Conservation (phyloP, 305 asterid genomes). For the Solanum hybrid region DNA sequence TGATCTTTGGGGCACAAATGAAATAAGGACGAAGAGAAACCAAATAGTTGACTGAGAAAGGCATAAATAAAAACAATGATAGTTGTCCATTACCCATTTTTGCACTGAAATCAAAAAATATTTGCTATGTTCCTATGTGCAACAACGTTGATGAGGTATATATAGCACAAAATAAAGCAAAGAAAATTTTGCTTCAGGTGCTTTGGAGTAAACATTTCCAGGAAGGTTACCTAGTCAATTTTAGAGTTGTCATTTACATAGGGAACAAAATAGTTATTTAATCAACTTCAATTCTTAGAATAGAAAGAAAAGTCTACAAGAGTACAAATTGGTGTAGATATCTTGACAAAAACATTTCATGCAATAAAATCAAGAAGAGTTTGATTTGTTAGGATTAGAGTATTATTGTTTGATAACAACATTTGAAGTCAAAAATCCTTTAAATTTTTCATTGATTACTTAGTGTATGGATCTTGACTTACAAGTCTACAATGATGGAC, state of each 20-base stretch:
- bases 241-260: background rate
- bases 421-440: background rate
- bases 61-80: background rate
- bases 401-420: background rate
- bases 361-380: background rate
- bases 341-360: background rate
- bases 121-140: background rate
- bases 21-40: background rate
- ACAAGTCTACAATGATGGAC: background rate
- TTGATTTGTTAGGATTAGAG: background rate
- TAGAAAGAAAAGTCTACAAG: background rate
- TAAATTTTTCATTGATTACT: background rate
- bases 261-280: background rate
- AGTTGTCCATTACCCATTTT: background rate
- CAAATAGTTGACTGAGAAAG: background rate
- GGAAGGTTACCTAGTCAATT: background rate
- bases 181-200: background rate
- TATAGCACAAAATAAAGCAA: background rate
- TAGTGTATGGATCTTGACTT: background rate
- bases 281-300: background rate
- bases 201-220: background rate
- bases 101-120: background rate
- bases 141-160: background rate
- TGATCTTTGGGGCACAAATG: background rate
- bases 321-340: background rate